phyloP scores from a whole-genome alignment of 768 basidiomycete species.

The Clathrus columnatus region DNA sequence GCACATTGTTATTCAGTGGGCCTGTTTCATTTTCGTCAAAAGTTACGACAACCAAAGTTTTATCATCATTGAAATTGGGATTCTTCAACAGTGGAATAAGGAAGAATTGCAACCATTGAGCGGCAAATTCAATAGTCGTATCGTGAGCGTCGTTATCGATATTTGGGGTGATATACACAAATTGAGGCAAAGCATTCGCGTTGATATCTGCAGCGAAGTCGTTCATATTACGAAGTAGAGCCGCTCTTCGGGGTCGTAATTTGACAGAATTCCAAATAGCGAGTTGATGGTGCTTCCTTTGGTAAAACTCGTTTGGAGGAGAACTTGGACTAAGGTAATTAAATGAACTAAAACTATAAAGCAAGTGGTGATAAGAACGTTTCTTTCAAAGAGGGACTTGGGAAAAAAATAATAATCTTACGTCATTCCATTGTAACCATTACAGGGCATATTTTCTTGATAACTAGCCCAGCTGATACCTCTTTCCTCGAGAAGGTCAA shows the following conservation, averaged over 20 bases:
- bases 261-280: slow-evolving; percentile 45
- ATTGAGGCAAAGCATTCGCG: slow-evolving; percentile 43
- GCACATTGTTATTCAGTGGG: slow-evolving; percentile 36
- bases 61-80: slow-evolving; percentile 41
- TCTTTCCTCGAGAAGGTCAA: slow-evolving; percentile 53
- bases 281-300: slow-evolving; percentile 48
- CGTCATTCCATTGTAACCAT: slow-evolving; percentile 36
- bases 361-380: background rate
- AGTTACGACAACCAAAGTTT: slow-evolving; percentile 46
- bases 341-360: slow-evolving; percentile 14
- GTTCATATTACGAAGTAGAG: slow-evolving; percentile 50
- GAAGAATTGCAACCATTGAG: slow-evolving; percentile 40
- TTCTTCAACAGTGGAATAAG: slow-evolving; percentile 42
- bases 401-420: slow-evolving; percentile 21
- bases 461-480: slow-evolving; percentile 53
- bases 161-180: slow-evolving; percentile 57
- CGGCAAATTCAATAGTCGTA: slow-evolving; percentile 40
- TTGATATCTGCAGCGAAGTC: slow-evolving; percentile 49
- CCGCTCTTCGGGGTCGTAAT: slow-evolving; percentile 29
- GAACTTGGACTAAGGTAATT: background rate
- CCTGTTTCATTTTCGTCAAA: slow-evolving; percentile 47
- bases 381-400: background rate
- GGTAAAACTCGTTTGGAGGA: slow-evolving; percentile 38
- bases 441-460: slow-evolving; percentile 48
- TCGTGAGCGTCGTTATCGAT: slow-evolving; percentile 54